A percentile compares a stretch with the other conserved stretches of the same genome.
Conservation (phyloP, 352 stramenopile species). For the Globisporangium nodosum region DNA sequence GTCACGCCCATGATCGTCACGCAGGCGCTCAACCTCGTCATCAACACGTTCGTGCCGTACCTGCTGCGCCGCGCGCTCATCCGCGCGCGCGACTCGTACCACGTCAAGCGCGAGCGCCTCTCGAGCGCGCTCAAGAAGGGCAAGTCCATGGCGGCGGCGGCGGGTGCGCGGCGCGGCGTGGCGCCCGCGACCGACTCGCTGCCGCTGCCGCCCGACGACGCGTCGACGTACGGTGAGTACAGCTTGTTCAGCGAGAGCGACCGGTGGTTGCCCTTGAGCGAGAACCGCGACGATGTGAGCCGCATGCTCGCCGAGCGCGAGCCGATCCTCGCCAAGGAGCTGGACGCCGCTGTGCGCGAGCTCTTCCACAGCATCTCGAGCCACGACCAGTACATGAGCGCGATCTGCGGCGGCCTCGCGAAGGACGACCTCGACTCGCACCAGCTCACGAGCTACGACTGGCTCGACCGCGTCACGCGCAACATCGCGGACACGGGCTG, state of each 20-base stretch:
- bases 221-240: conserved; percentile 11
- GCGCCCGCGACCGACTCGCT: not conserved
- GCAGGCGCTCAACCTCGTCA: conserved; percentile 58
- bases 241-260: conserved; percentile 16
- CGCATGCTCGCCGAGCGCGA: conserved; percentile 33
- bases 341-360: conserved; percentile 28
- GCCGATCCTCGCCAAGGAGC: conserved; percentile 24
- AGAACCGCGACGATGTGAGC: conserved; percentile 26
- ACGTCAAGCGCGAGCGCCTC: conserved; percentile 44
- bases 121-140: conserved; percentile 19
- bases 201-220: conserved; percentile 4
- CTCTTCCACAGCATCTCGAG: conserved; percentile 36
- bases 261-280: conserved; percentile 22
- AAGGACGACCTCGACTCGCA: conserved; percentile 37
- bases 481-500: conserved; percentile 29
- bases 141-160: conserved; percentile 5
- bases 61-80: conserved; percentile 43
- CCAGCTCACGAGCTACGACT: conserved; percentile 53
- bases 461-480: conserved; percentile 43
- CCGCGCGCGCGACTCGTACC: conserved; percentile 41
- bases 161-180: not conserved
- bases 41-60: conserved; percentile 62
- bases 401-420: conserved; percentile 33
- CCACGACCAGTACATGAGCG: conserved; percentile 47
- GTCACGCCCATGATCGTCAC: conserved; percentile 69